Conservation (phyloP, 805 yeast species). For the Pichia membranifaciens region DNA sequence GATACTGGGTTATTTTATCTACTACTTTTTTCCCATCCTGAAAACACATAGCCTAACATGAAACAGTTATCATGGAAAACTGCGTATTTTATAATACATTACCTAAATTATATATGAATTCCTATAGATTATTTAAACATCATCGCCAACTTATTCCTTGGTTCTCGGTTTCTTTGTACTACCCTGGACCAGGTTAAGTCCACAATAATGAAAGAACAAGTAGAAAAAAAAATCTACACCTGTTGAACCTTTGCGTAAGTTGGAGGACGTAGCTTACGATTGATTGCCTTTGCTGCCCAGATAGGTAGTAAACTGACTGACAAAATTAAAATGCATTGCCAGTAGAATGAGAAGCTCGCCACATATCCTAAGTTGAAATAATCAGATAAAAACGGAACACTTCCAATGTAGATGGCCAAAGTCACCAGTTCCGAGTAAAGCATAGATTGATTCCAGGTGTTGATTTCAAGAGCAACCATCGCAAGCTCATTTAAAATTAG, state of each 20-base stretch:
- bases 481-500: conserved; percentile 77
- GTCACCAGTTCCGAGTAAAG: conserved; percentile 66
- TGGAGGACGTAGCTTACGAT: conserved; percentile 81
- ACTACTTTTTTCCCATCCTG: no score
- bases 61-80: no score
- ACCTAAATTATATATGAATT: no score
- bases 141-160: no score
- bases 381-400: conserved; percentile 82
- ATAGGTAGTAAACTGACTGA: conserved; percentile 78
- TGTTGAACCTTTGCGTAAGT: conserved; percentile 96
- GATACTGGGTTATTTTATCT: no score
- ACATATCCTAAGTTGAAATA: conserved; percentile 73
- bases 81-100: no score
- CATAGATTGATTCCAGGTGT: conserved; percentile 87
- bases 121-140: no score
- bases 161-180: no score
- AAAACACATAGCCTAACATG: no score
- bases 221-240: conserved; percentile 29
- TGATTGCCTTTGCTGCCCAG: conserved; percentile 74
- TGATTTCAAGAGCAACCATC: conserved; percentile 90
- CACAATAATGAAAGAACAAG: no score
- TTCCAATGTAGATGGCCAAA: conserved; percentile 55
- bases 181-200: no score
- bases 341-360: conserved; percentile 42
- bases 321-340: conserved; percentile 64